Percentiles rank a stretch among this genome's conserved stretches.
Evolutionary conservation across 441 rosid species (phyloP).

Genomic region (Hura crepitans): DNA sequence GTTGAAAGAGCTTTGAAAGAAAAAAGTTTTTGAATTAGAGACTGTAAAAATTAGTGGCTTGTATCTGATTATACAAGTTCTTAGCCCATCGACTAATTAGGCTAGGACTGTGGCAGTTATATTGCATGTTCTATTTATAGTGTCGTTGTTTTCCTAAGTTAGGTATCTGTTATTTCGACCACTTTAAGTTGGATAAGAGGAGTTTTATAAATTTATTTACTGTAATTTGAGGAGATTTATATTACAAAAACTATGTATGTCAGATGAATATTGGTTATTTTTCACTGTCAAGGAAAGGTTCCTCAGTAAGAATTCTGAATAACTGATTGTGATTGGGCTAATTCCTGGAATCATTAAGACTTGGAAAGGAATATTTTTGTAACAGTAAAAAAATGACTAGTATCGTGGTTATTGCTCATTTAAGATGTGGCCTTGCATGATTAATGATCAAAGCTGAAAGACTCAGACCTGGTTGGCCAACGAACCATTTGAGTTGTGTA

Average conservation of each 20-base stretch:
- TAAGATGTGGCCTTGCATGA: not conserved
- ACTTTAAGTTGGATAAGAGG: too few relatives aligned
- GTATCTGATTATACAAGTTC: not conserved
- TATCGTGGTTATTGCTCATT: not conserved
- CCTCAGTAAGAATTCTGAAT: not conserved
- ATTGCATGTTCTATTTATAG: not conserved
- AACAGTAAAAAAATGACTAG: not conserved
- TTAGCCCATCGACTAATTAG: not conserved
- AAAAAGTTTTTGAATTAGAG: not conserved
- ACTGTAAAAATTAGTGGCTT: not conserved
- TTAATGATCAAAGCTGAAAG: not conserved
- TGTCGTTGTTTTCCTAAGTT: not conserved
- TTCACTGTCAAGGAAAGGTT: not conserved
- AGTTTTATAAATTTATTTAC: too few relatives aligned
- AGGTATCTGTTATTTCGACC: not conserved
- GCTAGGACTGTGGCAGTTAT: not conserved
- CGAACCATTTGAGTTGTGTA: not conserved
- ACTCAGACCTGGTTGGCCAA: not conserved
- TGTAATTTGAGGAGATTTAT: too few relatives aligned
- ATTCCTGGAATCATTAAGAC: not conserved
- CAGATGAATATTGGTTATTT: not conserved
- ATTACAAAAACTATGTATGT: not conserved
- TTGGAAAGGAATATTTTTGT: not conserved
- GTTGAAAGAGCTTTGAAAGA: too few relatives aligned
- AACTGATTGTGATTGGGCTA: not conserved